Base-by-base conservation (phyloP, 2,329 filamentous ascomycete species). In the Cladophialophora yegresii region DNA sequence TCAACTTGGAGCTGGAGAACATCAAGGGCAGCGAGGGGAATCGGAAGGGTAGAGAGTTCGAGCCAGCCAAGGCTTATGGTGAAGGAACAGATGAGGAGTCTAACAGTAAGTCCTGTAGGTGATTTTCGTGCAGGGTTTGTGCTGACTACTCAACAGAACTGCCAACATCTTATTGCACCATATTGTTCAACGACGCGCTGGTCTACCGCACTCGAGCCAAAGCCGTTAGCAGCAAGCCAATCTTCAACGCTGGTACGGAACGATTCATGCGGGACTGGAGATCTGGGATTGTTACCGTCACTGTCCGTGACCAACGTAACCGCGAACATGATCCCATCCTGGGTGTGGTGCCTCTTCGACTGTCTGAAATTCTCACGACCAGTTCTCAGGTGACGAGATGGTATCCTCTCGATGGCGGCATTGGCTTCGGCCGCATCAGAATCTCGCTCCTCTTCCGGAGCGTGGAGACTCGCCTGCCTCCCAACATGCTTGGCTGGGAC, bases 171-270 rank as follows among this genome's bases (percentile, higher is more conserved):
- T 99, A 99, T 78, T 97, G 93, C 79, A 97, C 92, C 1, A 93
- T 99, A 61, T 32, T 67, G 69, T 67, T 70, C 53, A 71, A 72
- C 53, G 69, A 70, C 51, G 54, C 58, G 4, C 70, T 84, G 79
- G 83, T 92, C 20, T 98, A 97, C 81, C 92, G 93, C 73, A 98
- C 93, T n/a, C 87, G 95, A 73, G 87, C 91, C 40, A 98, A 99
- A 81, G 93, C 93, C 3, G 90, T 96, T 7, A 96, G 90, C 40
- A 96, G 91, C 58, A 93, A 96, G 75, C 95, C 95, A 1, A 97
- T 98, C 69, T 98, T 96, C 83, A 97, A 98, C 71, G 93, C 95
- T 2, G 93, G 93, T 65, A 97, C 93, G 0, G 95, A 99, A 74
- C 86, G 89, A 12, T 98, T 98, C 72, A 81, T 98, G 32, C 89